A percentile compares a stretch with the other conserved stretches of the same genome.
Conservation (phyloP, 805 yeast genomes). For the Cyberlindnera xishuangbannaensis region DNA sequence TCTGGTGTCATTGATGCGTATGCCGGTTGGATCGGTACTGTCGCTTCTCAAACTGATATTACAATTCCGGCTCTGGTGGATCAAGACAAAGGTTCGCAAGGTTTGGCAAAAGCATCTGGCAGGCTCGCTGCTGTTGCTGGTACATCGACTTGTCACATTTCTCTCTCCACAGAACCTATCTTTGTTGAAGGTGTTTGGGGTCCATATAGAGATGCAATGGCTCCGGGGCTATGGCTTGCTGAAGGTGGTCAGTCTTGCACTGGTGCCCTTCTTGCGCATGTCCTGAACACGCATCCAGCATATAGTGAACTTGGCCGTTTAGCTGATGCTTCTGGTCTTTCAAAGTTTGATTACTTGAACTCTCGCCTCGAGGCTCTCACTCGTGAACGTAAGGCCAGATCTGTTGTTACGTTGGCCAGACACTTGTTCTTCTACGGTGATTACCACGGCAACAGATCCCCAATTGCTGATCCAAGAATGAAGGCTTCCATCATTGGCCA, state of each 20-base stretch:
- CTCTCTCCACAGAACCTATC: slow-evolving; percentile 74
- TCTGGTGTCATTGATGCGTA: slow-evolving; percentile 97
- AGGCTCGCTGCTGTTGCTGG: slow-evolving; percentile 98
- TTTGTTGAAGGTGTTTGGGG: slow-evolving; percentile 99
- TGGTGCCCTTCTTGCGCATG: slow-evolving; percentile 89
- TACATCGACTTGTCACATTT: slow-evolving; percentile 94
- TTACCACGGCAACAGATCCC: slow-evolving; percentile 93
- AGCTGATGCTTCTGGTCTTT: slow-evolving; percentile 62
- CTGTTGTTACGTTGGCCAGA: slow-evolving; percentile 76
- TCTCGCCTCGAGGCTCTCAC: slow-evolving; percentile 63
- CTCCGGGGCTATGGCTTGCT: slow-evolving; percentile 89
- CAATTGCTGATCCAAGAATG: slow-evolving; percentile 95
- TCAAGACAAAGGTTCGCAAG: slow-evolving; percentile 38
- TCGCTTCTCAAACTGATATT: slow-evolving; percentile 77
- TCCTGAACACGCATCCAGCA: slow-evolving; percentile 85
- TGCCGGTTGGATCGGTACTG: slow-evolving; percentile 98
- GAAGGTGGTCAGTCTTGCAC: slow-evolving; percentile 99
- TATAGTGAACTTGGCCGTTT: slow-evolving; percentile 60
- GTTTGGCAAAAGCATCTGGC: slow-evolving; percentile 63
- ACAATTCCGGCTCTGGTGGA: slow-evolving; percentile 44
- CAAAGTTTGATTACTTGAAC: slow-evolving; percentile 81
- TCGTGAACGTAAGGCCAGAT: slow-evolving; percentile 49
- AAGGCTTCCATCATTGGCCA: slow-evolving; percentile 88
- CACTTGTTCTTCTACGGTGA: slow-evolving; percentile 93
- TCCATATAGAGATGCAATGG: slow-evolving; percentile 89